phyloP scores from a whole-genome alignment of 768 basidiomycete species.

The Rhizopogon roseolus region DNA sequence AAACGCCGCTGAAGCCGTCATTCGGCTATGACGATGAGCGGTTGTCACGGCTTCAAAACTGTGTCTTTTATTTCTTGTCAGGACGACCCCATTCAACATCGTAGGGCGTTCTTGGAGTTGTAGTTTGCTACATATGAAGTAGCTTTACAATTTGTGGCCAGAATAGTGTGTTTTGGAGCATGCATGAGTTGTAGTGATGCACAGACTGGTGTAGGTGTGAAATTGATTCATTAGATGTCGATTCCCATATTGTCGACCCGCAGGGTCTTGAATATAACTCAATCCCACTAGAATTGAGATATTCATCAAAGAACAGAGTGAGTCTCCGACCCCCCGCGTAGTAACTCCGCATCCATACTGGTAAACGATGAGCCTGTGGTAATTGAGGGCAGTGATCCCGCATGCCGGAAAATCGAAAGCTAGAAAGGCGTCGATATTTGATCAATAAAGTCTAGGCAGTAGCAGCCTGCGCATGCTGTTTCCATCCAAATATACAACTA shows the following conservation, averaged over 20 bases:
- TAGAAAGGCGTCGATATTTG: constrained; percentile 7
- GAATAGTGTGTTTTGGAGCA: too few relatives aligned
- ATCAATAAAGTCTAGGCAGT: constrained; percentile 13
- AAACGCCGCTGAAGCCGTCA: too few relatives aligned
- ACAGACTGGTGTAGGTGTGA: too few relatives aligned
- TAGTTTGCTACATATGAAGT: too few relatives aligned
- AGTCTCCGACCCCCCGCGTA: constrained; percentile 2
- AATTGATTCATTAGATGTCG: background rate
- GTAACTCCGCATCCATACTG: constrained; percentile 31
- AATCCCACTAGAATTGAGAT: background rate
- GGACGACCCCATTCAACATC: too few relatives aligned
- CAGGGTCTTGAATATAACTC: background rate
- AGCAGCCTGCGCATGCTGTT: constrained; percentile 16
- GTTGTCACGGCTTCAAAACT: too few relatives aligned
- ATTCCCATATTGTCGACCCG: background rate
- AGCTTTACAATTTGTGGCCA: too few relatives aligned
- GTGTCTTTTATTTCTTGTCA: too few relatives aligned
- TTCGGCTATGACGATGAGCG: too few relatives aligned
- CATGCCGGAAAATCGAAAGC: constrained; percentile 29
- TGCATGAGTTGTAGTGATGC: too few relatives aligned
- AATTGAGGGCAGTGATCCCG: constrained; percentile 36
- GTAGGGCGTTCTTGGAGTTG: too few relatives aligned
- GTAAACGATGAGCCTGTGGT: constrained; percentile 38
- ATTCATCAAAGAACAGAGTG: background rate
- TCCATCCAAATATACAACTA: constrained; percentile 15